Conservation (phyloP, 768 basidiomycete species). For the Boletellus sp. region DNA sequence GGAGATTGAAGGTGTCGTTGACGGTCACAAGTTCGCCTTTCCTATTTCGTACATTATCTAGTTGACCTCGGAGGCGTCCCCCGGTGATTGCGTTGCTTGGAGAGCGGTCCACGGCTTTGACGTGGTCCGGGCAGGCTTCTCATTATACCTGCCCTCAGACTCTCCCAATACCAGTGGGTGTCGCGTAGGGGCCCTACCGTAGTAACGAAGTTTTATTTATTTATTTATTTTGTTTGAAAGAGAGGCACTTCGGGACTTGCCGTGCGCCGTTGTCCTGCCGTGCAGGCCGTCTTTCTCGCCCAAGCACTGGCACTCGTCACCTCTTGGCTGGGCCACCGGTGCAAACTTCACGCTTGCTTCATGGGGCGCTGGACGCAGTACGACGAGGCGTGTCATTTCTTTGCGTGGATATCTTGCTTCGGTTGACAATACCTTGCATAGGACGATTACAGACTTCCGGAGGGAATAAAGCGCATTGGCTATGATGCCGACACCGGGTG, state of each 20-base stretch:
- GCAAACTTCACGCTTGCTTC: not conserved
- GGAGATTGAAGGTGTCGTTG: not conserved
- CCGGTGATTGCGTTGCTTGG: no score
- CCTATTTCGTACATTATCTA: constrained; percentile 13
- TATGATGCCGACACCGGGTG: constrained; percentile 70
- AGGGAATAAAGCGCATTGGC: constrained; percentile 60
- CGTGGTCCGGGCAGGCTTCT: no score
- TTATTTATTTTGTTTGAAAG: no score
- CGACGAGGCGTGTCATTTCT: constrained; percentile 23
- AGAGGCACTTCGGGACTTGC: constrained; percentile 21
- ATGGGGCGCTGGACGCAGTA: constrained; percentile 41
- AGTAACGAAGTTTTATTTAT: no score
- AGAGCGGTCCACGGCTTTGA: no score
- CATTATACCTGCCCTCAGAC: no score
- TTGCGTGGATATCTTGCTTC: not conserved
- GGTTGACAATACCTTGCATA: constrained; percentile 17
- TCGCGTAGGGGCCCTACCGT: no score
- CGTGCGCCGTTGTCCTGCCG: constrained; percentile 4
- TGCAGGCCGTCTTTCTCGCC: constrained; percentile 1
- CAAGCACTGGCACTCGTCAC: not conserved
- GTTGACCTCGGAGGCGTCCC: no score
- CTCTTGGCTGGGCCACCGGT: constrained; percentile 21
- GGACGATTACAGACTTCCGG: constrained; percentile 53
- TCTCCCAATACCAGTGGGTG: no score
- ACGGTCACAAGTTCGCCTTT: not conserved